Evolutionary conservation across 2,329 filamentous ascomycete species (phyloP).

Genomic region (Fusarium armeniacum): DNA sequence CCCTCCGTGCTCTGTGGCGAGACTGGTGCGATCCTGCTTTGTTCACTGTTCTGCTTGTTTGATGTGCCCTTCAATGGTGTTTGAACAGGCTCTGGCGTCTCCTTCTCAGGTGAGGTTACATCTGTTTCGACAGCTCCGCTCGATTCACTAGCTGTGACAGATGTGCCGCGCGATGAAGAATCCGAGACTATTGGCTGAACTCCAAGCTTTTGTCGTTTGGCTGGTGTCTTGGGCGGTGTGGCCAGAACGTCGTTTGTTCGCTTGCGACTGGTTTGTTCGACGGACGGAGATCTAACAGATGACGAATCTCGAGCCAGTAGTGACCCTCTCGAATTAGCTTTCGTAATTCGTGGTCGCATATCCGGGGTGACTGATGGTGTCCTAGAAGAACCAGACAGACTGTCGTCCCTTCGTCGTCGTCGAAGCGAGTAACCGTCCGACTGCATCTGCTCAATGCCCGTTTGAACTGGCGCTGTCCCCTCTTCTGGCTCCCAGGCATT

Average conservation of each 20-base stretch:
- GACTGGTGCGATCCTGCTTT: constrained; percentile 44
- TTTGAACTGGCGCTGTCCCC: constrained; percentile 61
- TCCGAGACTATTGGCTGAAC: constrained; percentile 48
- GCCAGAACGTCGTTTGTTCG: constrained; percentile 61
- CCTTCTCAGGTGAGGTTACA: constrained; percentile 65
- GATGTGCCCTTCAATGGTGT: constrained; percentile 44
- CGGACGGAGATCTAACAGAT: constrained; percentile 48
- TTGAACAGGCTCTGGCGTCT: constrained; percentile 58
- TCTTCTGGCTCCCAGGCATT: constrained; percentile 85
- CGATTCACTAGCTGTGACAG: constrained; percentile 50
- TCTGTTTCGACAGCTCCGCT: constrained; percentile 57
- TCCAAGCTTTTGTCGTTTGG: constrained; percentile 63
- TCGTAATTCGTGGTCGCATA: constrained; percentile 65
- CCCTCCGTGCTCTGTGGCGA: constrained; percentile 53
- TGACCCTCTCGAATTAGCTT: constrained; percentile 54
- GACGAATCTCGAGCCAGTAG: constrained; percentile 55
- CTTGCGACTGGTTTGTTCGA: constrained; percentile 55
- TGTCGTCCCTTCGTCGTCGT: constrained; percentile 65
- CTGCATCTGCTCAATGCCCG: constrained; percentile 66
- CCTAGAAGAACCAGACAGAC: constrained; percentile 65
- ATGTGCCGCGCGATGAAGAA: constrained; percentile 58
- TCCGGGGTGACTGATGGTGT: constrained; percentile 70
- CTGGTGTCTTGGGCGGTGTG: constrained; percentile 69
- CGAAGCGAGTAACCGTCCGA: constrained; percentile 69
- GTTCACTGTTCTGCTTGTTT: constrained; percentile 25